Evolutionary conservation across 2,329 filamentous ascomycete species (phyloP).

Genomic region (Microdochium trichocladiopsis): DNA sequence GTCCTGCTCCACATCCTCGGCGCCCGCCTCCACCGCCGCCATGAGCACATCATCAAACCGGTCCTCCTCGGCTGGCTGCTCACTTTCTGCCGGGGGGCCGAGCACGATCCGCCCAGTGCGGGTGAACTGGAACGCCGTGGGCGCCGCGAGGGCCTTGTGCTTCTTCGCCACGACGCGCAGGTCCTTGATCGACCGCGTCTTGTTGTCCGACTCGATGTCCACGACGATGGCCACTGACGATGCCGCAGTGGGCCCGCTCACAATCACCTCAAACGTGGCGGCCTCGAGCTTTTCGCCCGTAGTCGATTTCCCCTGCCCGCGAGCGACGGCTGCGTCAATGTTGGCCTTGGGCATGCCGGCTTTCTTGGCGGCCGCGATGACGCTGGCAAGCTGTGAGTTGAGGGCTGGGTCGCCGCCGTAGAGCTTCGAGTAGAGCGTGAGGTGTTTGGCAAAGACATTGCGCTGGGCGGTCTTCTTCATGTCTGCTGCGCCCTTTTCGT

Average conservation of each 20-base stretch:
- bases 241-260: constrained; percentile 70
- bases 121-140: constrained; percentile 79
- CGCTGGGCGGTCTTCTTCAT: constrained; percentile 69
- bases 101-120: constrained; percentile 72
- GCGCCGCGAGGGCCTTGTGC: constrained; percentile 59
- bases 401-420: constrained; percentile 65
- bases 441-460: constrained; percentile 60
- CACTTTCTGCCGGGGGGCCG: constrained; percentile 25
- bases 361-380: constrained; percentile 75
- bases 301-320: constrained; percentile 77
- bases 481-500: constrained; percentile 87
- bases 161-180: constrained; percentile 66
- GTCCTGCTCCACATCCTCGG: constrained; percentile 63
- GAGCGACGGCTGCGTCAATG: constrained; percentile 80
- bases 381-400: constrained; percentile 70
- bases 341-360: constrained; percentile 74
- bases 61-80: constrained; percentile 35
- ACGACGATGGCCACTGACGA: constrained; percentile 72
- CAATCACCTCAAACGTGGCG: constrained; percentile 71
- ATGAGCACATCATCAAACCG: constrained; percentile 67
- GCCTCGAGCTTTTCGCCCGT: constrained; percentile 70
- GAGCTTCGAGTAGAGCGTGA: constrained; percentile 70
- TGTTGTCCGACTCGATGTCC: constrained; percentile 81
- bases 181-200: constrained; percentile 65
- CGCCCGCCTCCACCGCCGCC: constrained; percentile 77